Evolutionary conservation across 306 rosid species (phyloP), one percentile per base, ranked within the genome.

Genomic region (Sicyos edulis): DNA sequence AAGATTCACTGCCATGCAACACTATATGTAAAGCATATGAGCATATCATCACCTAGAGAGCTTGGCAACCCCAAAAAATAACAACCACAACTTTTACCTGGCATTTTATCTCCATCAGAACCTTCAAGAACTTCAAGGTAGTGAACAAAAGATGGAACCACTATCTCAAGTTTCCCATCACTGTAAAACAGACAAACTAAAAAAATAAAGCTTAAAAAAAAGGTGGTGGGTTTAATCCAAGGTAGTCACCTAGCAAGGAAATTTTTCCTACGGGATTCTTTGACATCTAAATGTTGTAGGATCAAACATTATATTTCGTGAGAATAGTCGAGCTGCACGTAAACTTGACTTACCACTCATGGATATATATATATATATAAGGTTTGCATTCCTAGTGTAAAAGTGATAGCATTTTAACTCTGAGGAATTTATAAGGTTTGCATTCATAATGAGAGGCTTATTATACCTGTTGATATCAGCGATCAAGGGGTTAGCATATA

Each of bases 61-160:
- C 19, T 34, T 7, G 57, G 37, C 70, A 54, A n/a, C 58, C 51
- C 10, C 13, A 8, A 55, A 63, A 70, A 42, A 42, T 21, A 61
- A 51, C 22, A 7, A 19, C 2, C 24, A 44, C 50, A 54, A 54
- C 42, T 4, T 54, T 49, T 87, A 95, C 99, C 99, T 61, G 99
- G 92, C 84, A 88, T 82, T 84, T 95, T 95, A 77, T 95, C 99
- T 78, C 99, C 99, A 77, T 95, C 99, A n/a, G 91, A 80, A 37
- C 99, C 99, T 70, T 95, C 99, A 7, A 95, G 78, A 79, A 91
- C 99, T 75, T 95, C 99, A 67, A 95, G 99, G 78, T 95, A 95
- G 79, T 95, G 99, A 77, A 95, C 88, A 73, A 95, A 95, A 63
- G 99, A 95, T 0, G 99, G 96, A 80, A 95, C 92, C 65, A 95